Percentiles rank a stretch among this genome's conserved stretches.
phyloP scores from a whole-genome alignment of 1,284 basidiomycete genomes.

The Pseudozyma hubeiensis region DNA sequence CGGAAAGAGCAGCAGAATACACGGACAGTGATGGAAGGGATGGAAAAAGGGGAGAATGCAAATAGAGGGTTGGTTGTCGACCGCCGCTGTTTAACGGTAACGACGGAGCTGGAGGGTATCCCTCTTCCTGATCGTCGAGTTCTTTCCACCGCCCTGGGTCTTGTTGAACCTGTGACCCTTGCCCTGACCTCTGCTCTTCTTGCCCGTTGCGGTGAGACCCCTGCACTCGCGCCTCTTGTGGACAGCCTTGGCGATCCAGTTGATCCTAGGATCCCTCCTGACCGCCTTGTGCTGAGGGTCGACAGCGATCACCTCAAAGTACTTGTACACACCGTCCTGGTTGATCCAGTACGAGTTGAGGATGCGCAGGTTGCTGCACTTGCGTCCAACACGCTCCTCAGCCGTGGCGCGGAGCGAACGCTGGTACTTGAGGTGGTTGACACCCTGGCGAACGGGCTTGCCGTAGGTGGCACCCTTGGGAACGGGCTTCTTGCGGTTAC shows the following conservation, averaged over 20 bases:
- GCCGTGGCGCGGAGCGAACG: constrained; percentile 91
- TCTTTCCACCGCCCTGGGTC: constrained; percentile 76
- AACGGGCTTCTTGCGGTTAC: constrained; percentile 99
- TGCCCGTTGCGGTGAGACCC: constrained; percentile 95
- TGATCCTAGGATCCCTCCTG: constrained; percentile 93
- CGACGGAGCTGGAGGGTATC: constrained; percentile 87
- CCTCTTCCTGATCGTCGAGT: constrained; percentile 95
- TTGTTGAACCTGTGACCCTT: constrained; percentile 97
- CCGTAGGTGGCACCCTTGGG: constrained; percentile 97
- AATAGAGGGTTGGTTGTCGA: not conserved
- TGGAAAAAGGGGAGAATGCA: constrained; percentile 4
- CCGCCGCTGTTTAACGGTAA: constrained; percentile 78
- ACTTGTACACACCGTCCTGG: constrained; percentile 99
- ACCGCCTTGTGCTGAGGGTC: constrained; percentile 93
- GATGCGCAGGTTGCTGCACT: constrained; percentile 95
- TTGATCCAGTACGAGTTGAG: constrained; percentile 98
- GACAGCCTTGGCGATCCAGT: constrained; percentile 98
- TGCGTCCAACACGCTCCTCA: constrained; percentile 96
- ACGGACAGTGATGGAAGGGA: constrained; percentile 5
- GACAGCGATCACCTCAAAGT: constrained; percentile 98
- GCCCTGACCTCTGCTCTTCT: constrained; percentile 77
- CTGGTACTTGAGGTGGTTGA: constrained; percentile 99
- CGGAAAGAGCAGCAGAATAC: constrained; percentile 16
- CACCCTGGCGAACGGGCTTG: constrained; percentile 99
- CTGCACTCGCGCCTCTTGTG: constrained; percentile 99